Evolutionary conservation across 169 alveolate genomes (phyloP).

Genomic region (Blepharisma undulans): DNA sequence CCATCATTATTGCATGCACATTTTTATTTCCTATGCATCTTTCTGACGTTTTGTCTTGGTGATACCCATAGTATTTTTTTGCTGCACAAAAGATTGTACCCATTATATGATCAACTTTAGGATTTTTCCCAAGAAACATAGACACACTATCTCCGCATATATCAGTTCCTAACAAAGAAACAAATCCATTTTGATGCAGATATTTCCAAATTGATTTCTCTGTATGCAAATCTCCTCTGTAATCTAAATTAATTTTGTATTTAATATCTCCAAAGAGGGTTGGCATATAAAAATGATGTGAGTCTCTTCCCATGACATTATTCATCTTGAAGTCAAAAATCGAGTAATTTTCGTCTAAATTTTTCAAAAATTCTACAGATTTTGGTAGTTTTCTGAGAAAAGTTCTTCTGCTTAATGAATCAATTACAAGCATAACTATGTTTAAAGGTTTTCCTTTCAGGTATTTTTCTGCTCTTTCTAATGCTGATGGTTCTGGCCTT

Average conservation of each 20-base stretch:
- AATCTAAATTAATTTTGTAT: neutral
- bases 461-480: neutral
- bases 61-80: neutral
- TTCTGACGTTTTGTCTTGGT: neutral
- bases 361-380: neutral
- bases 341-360: neutral
- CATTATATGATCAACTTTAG: constrained; percentile 25
- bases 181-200: constrained; percentile 21
- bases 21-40: constrained; percentile 16
- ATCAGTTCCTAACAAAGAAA: constrained; percentile 18
- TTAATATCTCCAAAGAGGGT: constrained; percentile 1
- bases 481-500: neutral
- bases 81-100: constrained; percentile 15
- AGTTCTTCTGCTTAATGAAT: constrained; percentile 22
- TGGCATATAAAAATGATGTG: constrained; percentile 11
- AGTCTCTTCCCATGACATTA: constrained; percentile 20
- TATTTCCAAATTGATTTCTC: neutral
- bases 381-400: constrained; percentile 28
- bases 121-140: constrained; percentile 29
- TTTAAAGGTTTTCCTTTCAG: constrained; percentile 4
- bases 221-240: neutral
- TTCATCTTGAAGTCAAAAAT: constrained; percentile 32
- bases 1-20: constrained; percentile 26
- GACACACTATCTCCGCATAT: constrained; percentile 24
- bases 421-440: constrained; percentile 14